These are phyloP conservation scores for Calonectria multiphialidica DNA, from an alignment of 2,329 filamentous ascomycete species.

Conservation along the genomic window DNA sequence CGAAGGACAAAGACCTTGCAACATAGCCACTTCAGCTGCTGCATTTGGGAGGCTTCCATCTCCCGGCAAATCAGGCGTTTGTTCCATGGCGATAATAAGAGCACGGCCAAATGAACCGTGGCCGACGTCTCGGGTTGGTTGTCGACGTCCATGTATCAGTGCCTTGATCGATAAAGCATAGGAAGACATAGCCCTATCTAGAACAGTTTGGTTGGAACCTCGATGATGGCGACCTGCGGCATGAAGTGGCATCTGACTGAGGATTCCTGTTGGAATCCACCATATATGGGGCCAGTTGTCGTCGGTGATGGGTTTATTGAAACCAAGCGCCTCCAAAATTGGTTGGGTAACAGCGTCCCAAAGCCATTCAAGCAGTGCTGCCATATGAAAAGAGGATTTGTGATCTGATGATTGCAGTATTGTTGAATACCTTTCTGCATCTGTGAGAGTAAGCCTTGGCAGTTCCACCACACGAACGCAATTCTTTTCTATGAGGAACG, in stretches of 20 bases:
- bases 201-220: neutral
- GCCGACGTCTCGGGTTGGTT: neutral
- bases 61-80: neutral
- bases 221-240: neutral
- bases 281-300: neutral
- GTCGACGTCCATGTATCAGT: neutral
- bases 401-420: neutral
- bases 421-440: neutral
- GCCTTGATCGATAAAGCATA: constrained; percentile 6
- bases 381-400: neutral
- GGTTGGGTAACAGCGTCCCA: neutral
- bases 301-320: neutral
- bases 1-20: neutral
- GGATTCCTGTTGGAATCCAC: neutral
- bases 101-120: neutral
- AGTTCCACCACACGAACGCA: neutral
- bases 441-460: neutral
- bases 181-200: constrained; percentile 8
- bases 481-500: neutral
- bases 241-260: neutral
- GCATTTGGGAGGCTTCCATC: neutral
- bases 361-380: neutral
- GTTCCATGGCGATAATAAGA: neutral
- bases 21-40: neutral
- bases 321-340: neutral